phyloP scores from a whole-genome alignment of 2,329 filamentous ascomycete species.

The Colletotrichum echinochloae region DNA sequence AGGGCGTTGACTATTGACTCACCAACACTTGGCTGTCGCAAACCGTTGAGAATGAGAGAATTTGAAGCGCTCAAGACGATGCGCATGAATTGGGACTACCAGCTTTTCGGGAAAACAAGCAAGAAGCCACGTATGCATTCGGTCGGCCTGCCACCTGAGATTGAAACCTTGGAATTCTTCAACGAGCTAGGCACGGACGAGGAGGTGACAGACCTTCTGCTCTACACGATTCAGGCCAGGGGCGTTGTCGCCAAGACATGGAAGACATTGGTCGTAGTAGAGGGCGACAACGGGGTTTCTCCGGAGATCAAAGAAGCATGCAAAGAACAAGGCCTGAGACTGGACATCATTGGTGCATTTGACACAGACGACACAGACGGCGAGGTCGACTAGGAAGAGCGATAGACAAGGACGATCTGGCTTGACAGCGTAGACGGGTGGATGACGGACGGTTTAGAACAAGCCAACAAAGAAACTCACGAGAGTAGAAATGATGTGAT shows the following conservation, averaged over 20 bases:
- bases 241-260: constrained; percentile 53
- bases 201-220: constrained; percentile 59
- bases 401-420: background rate
- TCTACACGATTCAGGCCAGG: constrained; percentile 55
- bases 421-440: background rate
- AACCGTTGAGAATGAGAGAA: constrained; percentile 57
- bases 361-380: constrained; percentile 42
- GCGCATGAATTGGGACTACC: constrained; percentile 60
- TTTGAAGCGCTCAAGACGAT: constrained; percentile 56
- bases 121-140: constrained; percentile 59
- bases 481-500: background rate
- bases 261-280: constrained; percentile 53
- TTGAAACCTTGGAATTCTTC: constrained; percentile 60
- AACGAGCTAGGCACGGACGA: constrained; percentile 60
- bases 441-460: background rate
- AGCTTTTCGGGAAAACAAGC: constrained; percentile 60
- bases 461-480: background rate
- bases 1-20: constrained; percentile 60
- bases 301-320: constrained; percentile 51
- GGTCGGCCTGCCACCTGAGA: constrained; percentile 59
- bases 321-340: constrained; percentile 48
- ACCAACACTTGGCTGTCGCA: constrained; percentile 53
- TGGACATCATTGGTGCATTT: constrained; percentile 50
- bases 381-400: background rate
- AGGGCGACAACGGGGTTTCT: constrained; percentile 51